Base-by-base conservation (phyloP, 2,329 filamentous ascomycete genomes). In the Ampelomyces quisqualis region DNA sequence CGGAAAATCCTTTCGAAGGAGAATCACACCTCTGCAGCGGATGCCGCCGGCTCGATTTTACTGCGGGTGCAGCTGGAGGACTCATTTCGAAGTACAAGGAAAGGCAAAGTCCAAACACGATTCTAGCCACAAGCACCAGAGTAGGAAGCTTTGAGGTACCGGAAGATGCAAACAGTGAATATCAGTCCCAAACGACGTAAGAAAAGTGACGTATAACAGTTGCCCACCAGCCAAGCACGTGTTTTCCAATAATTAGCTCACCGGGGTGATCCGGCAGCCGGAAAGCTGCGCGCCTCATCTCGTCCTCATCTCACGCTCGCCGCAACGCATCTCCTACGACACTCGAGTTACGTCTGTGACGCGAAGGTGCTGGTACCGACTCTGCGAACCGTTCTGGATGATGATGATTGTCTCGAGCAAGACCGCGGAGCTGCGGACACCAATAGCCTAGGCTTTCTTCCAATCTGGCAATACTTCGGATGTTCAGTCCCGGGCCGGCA, bases 11-110 rank as follows among this genome's bases (percentile, higher is more conserved):
- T 43, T 78, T 78, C 1, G 83, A 84, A 1, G 86, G 86, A 44
- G 85, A 83, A 3, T 75, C 60, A 14, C 88, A 69, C 26, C 82
- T 75, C 67, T 89, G 85, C 4, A 86, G 74, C 29, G 78, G 80
- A 69, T 88, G 84, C 31, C 59, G 64, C 34, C 60, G 57, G 38
- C 65, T 55, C n/a, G n/a, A n/a, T n/a, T n/a, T n/a, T 35, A 47
- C 45, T 11, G 60, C 50, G 6, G 52, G 35, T 22, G 49, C 44
- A 31, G 55, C 40, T 29, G 41, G 21, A 33, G 34, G 30, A 41
- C 34, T 41, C 55, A 60, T 58, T 14, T 31, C 21, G 30, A 30
- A 23, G 7, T 28, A 31, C 13, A 7, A n/a, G 38, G 9, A 14
- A 24, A 10, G 19, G 15, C 3, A 19, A 11, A 31, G 15, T 3